A percentile compares a stretch with the other conserved stretches of the same genome.
Evolutionary conservation across 768 basidiomycete genomes (phyloP).

Genomic region (Lepiota brunneoincarnata): DNA sequence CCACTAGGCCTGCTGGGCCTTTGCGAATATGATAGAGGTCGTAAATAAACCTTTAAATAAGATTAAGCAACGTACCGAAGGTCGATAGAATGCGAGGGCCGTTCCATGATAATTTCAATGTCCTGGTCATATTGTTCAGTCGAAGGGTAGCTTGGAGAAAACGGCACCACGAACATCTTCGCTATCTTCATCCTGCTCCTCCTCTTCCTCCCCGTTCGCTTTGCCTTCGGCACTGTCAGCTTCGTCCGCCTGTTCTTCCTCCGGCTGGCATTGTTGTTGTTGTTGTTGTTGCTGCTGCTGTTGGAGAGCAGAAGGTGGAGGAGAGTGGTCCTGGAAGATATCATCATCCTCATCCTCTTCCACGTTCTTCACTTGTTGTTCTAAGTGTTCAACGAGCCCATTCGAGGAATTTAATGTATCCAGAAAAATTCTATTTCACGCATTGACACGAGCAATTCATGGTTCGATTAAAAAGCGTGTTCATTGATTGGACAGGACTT

Average conservation of each 20-base stretch:
- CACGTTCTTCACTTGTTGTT: slow-evolving; percentile 43
- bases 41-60: background rate
- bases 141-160: background rate
- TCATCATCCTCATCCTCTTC: slow-evolving; percentile 33
- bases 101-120: slow-evolving; percentile 91
- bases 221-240: slow-evolving; percentile 33
- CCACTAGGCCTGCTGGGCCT: background rate
- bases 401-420: slow-evolving; percentile 43
- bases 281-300: background rate
- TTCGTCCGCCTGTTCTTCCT: slow-evolving; percentile 26
- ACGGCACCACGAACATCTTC: slow-evolving; percentile 37
- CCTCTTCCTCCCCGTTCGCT: slow-evolving; percentile 33
- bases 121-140: slow-evolving; percentile 42
- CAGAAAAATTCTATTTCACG: slow-evolving; percentile 30
- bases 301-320: background rate
- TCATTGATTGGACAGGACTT: slow-evolving; percentile 12
- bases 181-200: slow-evolving; percentile 26
- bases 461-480: slow-evolving; percentile 6
- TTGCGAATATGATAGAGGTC: background rate
- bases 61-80: slow-evolving; percentile 52
- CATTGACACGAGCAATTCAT: slow-evolving; percentile 15
- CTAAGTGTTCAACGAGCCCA: slow-evolving; percentile 48
- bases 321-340: slow-evolving; percentile 2
- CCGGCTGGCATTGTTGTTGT: slow-evolving; percentile 26
- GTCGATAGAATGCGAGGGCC: slow-evolving; percentile 67